Evolutionary conservation across 2,329 filamentous ascomycete species (phyloP), one percentile per base, ranked within the genome.

Genomic region (Sarocladium oryzae): DNA sequence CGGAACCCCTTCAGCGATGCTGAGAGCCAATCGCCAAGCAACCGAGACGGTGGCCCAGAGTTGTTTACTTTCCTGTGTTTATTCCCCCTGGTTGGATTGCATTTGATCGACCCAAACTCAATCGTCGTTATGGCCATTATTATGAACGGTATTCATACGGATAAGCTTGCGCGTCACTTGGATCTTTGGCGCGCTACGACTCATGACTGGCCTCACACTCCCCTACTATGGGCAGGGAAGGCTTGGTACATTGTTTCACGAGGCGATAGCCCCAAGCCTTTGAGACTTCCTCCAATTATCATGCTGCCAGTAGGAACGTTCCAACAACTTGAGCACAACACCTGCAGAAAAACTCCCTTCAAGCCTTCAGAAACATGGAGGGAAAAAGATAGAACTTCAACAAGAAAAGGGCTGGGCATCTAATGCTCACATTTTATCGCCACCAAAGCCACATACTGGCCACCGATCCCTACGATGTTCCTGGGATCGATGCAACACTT

Each of bases 401-500:
- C 28, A 30, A 30, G 13, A 30, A 30, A 7, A 7, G 13, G 7
- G 28, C 28, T 30, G 7, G 13, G 28, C 7, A 30, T 30, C 7
- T 13, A 30, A 30, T 30, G 28, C 7, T n/a, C 28, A 30, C 28
- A 7, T 30, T 30, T 30, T 13, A 7, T 30, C 28, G 28, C 28
- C 28, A 30, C 16, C n/a, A 15, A 18, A n/a, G n/a, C n/a, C n/a
- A n/a, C n/a, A n/a, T 21, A 16, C 9, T 45, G 15, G 6, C 24
- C 23, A 45, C 33, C 43, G 43, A 48, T 48, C 43, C 7, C 28
- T 48, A 13, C 4, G 43, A 48, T 48, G 26, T 30, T 13, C 10
- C 43, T 48, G 26, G 43, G 43, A 48, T 48, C 43, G 43, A 48
- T 48, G 43, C 43, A 23, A 33, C 26, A 33, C 28, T 48, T 13